phyloP scores from a whole-genome alignment of 2,329 filamentous ascomycete species.

The Dactylellina parvicollis region DNA sequence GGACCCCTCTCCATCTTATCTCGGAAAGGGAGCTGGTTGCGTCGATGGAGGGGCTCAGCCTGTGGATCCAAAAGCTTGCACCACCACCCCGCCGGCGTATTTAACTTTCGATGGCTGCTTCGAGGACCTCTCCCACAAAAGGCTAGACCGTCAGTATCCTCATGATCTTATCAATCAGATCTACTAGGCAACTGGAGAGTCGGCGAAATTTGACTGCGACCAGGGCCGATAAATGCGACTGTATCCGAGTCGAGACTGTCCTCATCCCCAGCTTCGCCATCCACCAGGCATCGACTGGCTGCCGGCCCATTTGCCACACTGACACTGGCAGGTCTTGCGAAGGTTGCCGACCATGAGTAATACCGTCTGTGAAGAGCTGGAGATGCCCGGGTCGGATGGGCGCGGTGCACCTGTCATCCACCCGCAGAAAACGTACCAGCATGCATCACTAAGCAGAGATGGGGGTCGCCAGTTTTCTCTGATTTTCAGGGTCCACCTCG shows the following conservation, averaged over 20 bases:
- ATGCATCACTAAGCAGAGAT: background rate
- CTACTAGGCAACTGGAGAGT: background rate
- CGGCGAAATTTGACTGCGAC: background rate
- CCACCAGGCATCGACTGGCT: background rate
- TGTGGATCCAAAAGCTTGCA: constrained; percentile 1
- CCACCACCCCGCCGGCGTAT: too few species aligned
- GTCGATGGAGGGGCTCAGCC: constrained; percentile 31
- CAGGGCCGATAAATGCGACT: background rate
- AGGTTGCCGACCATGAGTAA: background rate
- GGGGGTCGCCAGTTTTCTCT: background rate
- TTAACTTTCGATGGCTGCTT: too few species aligned
- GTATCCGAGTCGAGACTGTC: constrained; percentile 11
- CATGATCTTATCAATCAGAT: constrained; percentile 52
- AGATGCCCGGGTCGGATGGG: background rate
- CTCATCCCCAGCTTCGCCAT: background rate
- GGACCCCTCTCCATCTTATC: background rate
- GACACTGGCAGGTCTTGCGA: background rate
- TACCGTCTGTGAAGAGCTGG: background rate
- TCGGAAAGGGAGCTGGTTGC: constrained; percentile 8
- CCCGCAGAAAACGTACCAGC: background rate
- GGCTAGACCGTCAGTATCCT: background rate
- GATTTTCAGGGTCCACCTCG: constrained; percentile 6
- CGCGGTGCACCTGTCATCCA: background rate
- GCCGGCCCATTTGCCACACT: background rate
- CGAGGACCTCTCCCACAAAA: too few species aligned